Evolutionary conservation across 2,329 filamentous ascomycete species (phyloP), one percentile per base, ranked within the genome.

Genomic region (Macroventuria anomochaeta): DNA sequence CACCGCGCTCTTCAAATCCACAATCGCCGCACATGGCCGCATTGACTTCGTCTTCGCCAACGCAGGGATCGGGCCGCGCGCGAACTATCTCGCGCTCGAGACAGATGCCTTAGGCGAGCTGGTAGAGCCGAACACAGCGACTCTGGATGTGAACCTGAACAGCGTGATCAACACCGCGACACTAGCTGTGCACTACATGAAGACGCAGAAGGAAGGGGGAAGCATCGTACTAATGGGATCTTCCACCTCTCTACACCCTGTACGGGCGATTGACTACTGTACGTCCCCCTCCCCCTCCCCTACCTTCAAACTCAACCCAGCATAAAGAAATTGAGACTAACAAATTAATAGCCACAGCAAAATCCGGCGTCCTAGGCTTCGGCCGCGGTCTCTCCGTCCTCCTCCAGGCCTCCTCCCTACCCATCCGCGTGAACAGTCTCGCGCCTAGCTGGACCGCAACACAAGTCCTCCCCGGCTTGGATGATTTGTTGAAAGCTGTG

Each of bases 141-240:
- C 75, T 0, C 48, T 84, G n/a, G 79, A 85, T n/a, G 69, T 84
- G 37, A 83, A 80, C 57, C 61, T 83, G 32, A 76, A 75, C 34
- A 79, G 79, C 2, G 75, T 79, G 0, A 73, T 85, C 10, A 80
- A 83, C 61, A 84, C 82, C 0, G 69, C 74, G 7, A 76, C 75
- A 0, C 71, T 85, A 0, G 82, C 75, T 3, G 69, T 80, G 12
- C 76, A 82, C 61, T 79, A 83, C 57, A 73, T 86, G 66, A 79
- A 81, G 46, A 69, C 78, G 42, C 78, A 82, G 44, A 39, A 72
- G 8, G 66, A 74, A 37, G 75, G 78, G n/a, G 78, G 80, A n/a
- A 83, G 80, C 50, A 77, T 86, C 21, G 81, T 85, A 13, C 73
- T 85, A 37, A 82, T 77, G 39, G 78, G 77, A 3, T 86, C 84